A percentile compares a stretch with the other conserved stretches of the same genome.
Conservation (phyloP, 2,329 filamentous ascomycete genomes). For the Pseudopithomyces chartarum region DNA sequence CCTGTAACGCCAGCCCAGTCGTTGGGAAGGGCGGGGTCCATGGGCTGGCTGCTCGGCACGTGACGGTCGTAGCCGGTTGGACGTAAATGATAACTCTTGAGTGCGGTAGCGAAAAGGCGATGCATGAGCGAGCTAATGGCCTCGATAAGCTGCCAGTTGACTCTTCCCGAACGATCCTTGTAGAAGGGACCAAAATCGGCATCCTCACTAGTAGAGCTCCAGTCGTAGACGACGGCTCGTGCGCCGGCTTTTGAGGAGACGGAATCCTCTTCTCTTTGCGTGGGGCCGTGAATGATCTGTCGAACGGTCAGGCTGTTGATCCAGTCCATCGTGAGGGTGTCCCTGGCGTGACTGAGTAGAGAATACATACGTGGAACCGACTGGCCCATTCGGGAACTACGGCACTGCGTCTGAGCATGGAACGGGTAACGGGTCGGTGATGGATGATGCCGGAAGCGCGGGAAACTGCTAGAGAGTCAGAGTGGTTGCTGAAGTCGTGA, state of each 20-base stretch:
- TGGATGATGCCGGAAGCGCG: conserved; percentile 6
- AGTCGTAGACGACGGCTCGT: conserved; percentile 28
- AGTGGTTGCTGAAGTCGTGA: conserved; percentile 24
- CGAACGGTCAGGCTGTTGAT: background rate
- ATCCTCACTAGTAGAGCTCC: conserved; percentile 16
- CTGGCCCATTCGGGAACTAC: conserved; percentile 23
- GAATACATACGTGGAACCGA: conserved; percentile 21
- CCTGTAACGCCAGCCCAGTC: conserved; percentile 30
- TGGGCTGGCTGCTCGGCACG: conserved; percentile 14
- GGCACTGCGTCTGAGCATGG: conserved; percentile 13
- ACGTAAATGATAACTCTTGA: conserved; percentile 4
- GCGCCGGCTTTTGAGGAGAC: conserved; percentile 19
- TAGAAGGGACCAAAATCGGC: conserved; percentile 26
- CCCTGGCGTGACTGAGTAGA: too few relatives aligned
- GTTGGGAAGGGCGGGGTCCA: conserved; percentile 1
- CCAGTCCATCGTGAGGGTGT: background rate
- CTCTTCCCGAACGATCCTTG: conserved; percentile 18
- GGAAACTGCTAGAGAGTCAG: conserved; percentile 17
- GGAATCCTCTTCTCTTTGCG: conserved; percentile 21
- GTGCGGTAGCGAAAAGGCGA: conserved; percentile 17
- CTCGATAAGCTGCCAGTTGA: conserved; percentile 26
- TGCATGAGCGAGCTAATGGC: conserved; percentile 27
- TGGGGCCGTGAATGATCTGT: conserved; percentile 24
- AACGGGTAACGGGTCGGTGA: conserved; percentile 21
- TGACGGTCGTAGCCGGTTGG: conserved; percentile 21